Percentiles rank a stretch among this genome's conserved stretches.
These are phyloP conservation scores for Lasiodiplodia theobromae DNA, from an alignment of 2,329 filamentous ascomycete genomes.

Conservation along the genomic window DNA sequence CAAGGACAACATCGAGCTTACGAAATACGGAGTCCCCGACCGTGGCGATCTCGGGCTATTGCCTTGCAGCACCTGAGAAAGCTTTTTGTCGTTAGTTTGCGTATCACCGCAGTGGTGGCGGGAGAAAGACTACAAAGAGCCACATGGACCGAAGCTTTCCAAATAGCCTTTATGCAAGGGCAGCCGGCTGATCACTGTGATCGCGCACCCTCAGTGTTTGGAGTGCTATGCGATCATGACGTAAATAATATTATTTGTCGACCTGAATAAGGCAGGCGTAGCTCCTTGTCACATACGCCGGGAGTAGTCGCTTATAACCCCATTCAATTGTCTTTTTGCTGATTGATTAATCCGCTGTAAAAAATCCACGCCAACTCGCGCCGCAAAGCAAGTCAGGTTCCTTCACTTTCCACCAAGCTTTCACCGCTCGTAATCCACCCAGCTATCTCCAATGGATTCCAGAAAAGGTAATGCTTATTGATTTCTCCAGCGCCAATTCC, in stretches of 20 bases:
- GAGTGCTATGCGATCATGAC: background rate
- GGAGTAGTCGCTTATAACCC: background rate
- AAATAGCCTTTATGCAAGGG: background rate
- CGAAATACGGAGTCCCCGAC: background rate
- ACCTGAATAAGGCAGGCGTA: background rate
- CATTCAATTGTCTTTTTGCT: background rate
- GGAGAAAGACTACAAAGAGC: background rate
- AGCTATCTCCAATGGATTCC: background rate
- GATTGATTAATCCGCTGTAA: constrained; percentile 9
- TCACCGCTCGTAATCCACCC: background rate
- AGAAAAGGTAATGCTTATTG: background rate
- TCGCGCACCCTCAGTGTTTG: background rate
- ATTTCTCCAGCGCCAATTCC: background rate
- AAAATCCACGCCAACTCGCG: background rate
- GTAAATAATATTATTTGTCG: background rate
- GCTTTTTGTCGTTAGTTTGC: background rate
- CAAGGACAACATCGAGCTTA: background rate
- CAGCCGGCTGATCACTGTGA: background rate
- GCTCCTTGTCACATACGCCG: background rate
- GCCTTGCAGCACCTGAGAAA: background rate
- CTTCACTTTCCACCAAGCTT: background rate
- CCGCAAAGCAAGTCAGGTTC: background rate
- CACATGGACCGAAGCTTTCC: background rate
- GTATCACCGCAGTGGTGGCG: background rate
- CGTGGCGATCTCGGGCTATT: background rate